A percentile compares a stretch with the other conserved stretches of the same genome.
Conservation (phyloP, 2,329 filamentous ascomycete species). For the Thermothelomyces thermophilus region DNA sequence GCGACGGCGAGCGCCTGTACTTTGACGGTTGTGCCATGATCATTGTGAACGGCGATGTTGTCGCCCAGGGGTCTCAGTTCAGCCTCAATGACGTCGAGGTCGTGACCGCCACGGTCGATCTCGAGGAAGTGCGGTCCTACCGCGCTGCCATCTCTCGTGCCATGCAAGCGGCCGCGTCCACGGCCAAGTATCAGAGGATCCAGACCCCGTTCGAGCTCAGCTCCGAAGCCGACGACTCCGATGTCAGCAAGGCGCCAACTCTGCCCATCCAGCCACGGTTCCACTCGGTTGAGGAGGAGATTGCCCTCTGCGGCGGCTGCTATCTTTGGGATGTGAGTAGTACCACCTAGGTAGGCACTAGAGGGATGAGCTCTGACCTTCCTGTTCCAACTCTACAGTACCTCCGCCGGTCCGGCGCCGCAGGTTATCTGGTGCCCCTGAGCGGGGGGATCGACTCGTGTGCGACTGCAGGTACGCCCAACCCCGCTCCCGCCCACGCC, state of each 20-base stretch:
- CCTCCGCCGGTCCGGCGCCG: slow-evolving; percentile 40
- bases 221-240: slow-evolving; percentile 30
- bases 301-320: slow-evolving; percentile 56
- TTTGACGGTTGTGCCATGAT: slow-evolving; percentile 60
- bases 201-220: slow-evolving; percentile 32
- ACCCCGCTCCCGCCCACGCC: slow-evolving; percentile 11
- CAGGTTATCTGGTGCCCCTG: slow-evolving; percentile 51
- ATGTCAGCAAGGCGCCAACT: slow-evolving; percentile 27
- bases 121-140: slow-evolving; percentile 63
- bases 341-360: background rate
- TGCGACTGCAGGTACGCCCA: slow-evolving; percentile 31
- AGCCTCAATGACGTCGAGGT: slow-evolving; percentile 60
- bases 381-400: slow-evolving; percentile 35
- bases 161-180: slow-evolving; percentile 47
- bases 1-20: slow-evolving; percentile 58
- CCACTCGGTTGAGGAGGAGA: slow-evolving; percentile 59
- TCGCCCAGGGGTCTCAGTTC: slow-evolving; percentile 63
- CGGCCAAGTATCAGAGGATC: slow-evolving; percentile 39
- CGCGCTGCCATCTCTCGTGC: slow-evolving; percentile 51
- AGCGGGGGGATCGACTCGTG: slow-evolving; percentile 55
- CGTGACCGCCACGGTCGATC: slow-evolving; percentile 57
- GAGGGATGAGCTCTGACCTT: background rate
- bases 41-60: slow-evolving; percentile 47
- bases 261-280: slow-evolving; percentile 41
- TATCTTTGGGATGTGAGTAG: slow-evolving; percentile 46